Conservation (phyloP, 805 yeast genomes). For the Nakazawaea laoshanensis region DNA sequence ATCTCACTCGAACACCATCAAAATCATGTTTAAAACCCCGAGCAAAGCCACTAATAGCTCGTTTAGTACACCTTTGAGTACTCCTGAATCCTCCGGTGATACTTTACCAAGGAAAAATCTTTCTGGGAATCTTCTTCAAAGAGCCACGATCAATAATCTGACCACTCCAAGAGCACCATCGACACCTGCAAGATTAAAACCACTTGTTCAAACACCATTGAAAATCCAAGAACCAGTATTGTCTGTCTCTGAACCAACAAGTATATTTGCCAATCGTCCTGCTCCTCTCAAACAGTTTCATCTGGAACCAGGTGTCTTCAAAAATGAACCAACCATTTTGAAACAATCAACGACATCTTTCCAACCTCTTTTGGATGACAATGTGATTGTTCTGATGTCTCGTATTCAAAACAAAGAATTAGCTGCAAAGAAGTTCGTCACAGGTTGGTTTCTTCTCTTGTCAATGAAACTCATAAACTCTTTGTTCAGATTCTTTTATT, state of each 20-base stretch:
- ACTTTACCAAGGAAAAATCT: too few species aligned
- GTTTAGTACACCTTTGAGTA: too few species aligned
- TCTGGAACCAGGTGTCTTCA: conserved; percentile 17
- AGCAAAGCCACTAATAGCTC: too few species aligned
- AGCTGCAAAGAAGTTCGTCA: conserved; percentile 24
- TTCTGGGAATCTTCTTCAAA: conserved; percentile 2
- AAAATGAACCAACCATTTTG: conserved; percentile 10
- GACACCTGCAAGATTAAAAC: conserved; percentile 20
- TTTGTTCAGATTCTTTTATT: conserved; percentile 13
- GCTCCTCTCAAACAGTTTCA: too few species aligned
- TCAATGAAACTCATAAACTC: conserved; percentile 22
- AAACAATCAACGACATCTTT: conserved; percentile 28
- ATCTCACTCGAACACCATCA: too few species aligned
- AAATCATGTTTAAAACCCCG: too few species aligned
- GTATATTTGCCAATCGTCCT: conserved; percentile 4
- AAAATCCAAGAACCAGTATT: conserved; percentile 14
- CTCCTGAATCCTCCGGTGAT: too few species aligned
- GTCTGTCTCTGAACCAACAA: too few species aligned
- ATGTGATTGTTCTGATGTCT: conserved; percentile 32
- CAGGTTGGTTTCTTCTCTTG: conserved; percentile 20
- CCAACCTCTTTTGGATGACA: conserved; percentile 10
- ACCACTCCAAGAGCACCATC: too few species aligned
- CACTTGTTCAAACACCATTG: conserved; percentile 24
- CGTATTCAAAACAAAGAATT: conserved; percentile 34
- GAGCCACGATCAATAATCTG: conserved; percentile 4